Evolutionary conservation across 169 alveolate genomes (phyloP).

Genomic region (Perkinsus olseni): DNA sequence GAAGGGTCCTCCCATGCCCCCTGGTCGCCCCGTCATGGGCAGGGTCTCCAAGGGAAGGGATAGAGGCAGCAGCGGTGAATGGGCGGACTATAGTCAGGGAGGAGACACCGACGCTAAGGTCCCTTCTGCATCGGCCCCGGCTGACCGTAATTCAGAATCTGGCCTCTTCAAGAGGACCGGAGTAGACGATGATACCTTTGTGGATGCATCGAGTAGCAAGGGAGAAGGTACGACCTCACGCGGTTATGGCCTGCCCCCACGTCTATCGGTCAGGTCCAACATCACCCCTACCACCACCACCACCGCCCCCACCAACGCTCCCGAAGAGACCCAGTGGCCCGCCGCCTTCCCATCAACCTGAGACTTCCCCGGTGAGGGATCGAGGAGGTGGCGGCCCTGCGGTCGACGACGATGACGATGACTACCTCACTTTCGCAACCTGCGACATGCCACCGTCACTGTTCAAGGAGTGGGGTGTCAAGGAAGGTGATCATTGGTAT

Average conservation of each 20-base stretch:
- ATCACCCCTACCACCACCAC: not conserved
- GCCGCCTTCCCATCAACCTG: not conserved
- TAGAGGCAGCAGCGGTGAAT: not conserved
- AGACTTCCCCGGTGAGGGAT: not conserved
- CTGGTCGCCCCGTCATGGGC: not conserved
- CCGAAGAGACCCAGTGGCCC: not conserved
- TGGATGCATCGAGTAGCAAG: too few relatives aligned
- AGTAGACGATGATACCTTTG: not conserved
- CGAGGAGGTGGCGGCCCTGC: not conserved
- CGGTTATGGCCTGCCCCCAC: too few relatives aligned
- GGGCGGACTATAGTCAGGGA: not conserved
- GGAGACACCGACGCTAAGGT: not conserved
- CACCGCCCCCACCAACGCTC: not conserved
- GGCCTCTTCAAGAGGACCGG: not conserved
- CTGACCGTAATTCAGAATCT: not conserved
- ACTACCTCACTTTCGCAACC: not conserved
- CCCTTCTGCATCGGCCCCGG: not conserved
- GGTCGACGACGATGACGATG: not conserved
- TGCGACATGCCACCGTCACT: not conserved
- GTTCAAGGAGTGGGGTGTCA: not conserved
- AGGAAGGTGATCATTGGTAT: not conserved
- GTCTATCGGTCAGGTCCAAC: not conserved
- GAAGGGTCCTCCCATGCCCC: not conserved
- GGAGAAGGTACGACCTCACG: too few relatives aligned
- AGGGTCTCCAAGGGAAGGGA: not conserved